A percentile compares a stretch with the other conserved stretches of the same genome.
Evolutionary conservation across 2,329 filamentous ascomycete genomes (phyloP).

Genomic region (Aspergillus ochraceoroseus): DNA sequence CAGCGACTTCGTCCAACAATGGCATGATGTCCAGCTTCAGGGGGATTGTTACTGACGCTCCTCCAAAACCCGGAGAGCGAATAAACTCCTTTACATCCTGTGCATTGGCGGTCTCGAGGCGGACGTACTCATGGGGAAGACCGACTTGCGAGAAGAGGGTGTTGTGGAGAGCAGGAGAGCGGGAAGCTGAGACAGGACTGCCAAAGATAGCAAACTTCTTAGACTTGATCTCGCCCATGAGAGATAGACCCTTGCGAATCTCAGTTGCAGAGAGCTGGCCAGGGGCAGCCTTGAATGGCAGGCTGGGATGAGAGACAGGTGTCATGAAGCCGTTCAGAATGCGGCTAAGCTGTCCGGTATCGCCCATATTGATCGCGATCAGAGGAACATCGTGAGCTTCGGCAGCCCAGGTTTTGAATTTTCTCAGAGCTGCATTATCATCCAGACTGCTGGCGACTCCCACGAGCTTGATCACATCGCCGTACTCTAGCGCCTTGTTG

Average conservation of each 20-base stretch:
- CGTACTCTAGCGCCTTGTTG: slow-evolving; percentile 82
- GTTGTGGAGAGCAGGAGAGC: slow-evolving; percentile 88
- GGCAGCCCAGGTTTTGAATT: slow-evolving; percentile 73
- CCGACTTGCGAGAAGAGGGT: slow-evolving; percentile 70
- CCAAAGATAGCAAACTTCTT: slow-evolving; percentile 85
- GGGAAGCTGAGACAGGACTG: slow-evolving; percentile 72
- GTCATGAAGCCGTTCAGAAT: slow-evolving; percentile 91
- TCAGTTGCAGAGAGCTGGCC: slow-evolving; percentile 88
- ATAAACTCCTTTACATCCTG: slow-evolving; percentile 61
- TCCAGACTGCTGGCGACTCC: slow-evolving; percentile 70
- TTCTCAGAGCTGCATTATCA: slow-evolving; percentile 79
- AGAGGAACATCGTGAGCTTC: slow-evolving; percentile 72
- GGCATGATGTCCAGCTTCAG: slow-evolving; percentile 84
- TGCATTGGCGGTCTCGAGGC: slow-evolving; percentile 66
- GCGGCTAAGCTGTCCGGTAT: slow-evolving; percentile 78
- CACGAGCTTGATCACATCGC: slow-evolving; percentile 91
- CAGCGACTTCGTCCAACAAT: slow-evolving; percentile 71
- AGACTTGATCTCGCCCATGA: slow-evolving; percentile 71
- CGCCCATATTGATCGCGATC: slow-evolving; percentile 95
- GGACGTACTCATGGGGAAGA: slow-evolving; percentile 75
- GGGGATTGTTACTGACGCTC: slow-evolving; percentile 92
- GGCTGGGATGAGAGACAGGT: slow-evolving; percentile 79
- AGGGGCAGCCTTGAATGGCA: slow-evolving; percentile 91
- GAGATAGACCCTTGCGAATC: slow-evolving; percentile 70
- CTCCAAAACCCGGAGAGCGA: slow-evolving; percentile 70